These are phyloP conservation scores for Coleophoma eucalyptorum DNA, from an alignment of 2,329 filamentous ascomycete species.

Conservation along the genomic window DNA sequence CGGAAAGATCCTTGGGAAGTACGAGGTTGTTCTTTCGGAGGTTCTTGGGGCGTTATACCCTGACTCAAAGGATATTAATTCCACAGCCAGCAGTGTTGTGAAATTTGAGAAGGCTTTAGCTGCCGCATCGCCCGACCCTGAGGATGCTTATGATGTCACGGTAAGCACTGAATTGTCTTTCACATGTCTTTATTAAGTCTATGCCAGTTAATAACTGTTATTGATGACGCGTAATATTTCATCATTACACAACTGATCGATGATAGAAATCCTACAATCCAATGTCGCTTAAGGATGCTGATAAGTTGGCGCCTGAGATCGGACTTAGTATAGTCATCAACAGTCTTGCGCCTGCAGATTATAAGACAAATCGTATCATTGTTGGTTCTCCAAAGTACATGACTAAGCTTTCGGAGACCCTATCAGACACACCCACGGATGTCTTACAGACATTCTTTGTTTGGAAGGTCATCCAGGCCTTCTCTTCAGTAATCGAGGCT, in stretches of 20 bases:
- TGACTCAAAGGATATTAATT: constrained; percentile 10
- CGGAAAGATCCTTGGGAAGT: constrained; percentile 45
- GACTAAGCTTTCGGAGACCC: constrained; percentile 49
- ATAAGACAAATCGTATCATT: constrained; percentile 50
- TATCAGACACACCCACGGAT: constrained; percentile 49
- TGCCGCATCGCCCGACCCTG: constrained; percentile 50
- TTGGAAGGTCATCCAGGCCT: constrained; percentile 58
- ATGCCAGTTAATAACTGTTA: no score
- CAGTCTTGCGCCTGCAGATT: constrained; percentile 45
- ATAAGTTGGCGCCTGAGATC: constrained; percentile 51
- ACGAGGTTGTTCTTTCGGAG: constrained; percentile 37
- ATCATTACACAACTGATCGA: no score
- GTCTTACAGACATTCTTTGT: constrained; percentile 58
- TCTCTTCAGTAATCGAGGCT: constrained; percentile 51
- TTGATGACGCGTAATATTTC: no score
- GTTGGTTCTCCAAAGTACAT: constrained; percentile 58
- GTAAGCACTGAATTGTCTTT: constrained; percentile 22
- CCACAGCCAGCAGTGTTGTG: constrained; percentile 37
- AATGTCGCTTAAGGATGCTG: constrained; percentile 50
- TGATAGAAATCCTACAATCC: constrained; percentile 61
- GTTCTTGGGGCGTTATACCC: constrained; percentile 19
- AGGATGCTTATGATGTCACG: constrained; percentile 58
- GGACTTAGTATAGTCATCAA: constrained; percentile 48
- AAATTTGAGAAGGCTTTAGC: constrained; percentile 60
- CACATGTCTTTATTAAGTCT: not conserved